These are phyloP conservation scores for Microstegium vimineum DNA, from an alignment of 176 grass and related monocot genomes.

Conservation along the genomic window DNA sequence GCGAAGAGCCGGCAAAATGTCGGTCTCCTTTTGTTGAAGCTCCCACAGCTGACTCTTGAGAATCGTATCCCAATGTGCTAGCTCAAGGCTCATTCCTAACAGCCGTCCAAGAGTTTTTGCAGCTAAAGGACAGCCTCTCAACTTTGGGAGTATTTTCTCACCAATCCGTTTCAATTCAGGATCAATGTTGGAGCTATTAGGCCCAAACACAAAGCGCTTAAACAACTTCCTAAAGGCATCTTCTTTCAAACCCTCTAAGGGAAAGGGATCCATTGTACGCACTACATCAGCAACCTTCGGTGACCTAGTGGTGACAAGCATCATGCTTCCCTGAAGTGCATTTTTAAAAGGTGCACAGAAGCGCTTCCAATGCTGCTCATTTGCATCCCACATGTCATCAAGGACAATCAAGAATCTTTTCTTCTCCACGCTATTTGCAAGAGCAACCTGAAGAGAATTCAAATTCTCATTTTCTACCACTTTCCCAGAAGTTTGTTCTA, in stretches of 20 bases:
- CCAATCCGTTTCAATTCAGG: neutral
- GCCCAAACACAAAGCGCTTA: neutral
- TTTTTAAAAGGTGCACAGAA: constrained; percentile 10
- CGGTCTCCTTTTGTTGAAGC: neutral
- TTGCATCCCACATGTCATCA: constrained; percentile 25
- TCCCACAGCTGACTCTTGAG: constrained; percentile 28
- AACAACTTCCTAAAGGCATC: neutral
- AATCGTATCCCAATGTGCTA: constrained; percentile 23
- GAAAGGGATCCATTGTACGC: neutral
- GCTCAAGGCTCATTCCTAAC: neutral
- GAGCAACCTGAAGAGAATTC: neutral
- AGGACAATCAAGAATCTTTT: constrained; percentile 32
- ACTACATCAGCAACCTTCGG: neutral
- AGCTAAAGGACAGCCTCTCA: neutral
- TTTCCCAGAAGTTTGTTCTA: neutral
- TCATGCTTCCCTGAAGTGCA: constrained; percentile 21
- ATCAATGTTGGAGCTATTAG: neutral
- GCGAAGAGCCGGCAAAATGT: constrained; percentile 32
- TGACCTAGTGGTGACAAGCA: constrained; percentile 30
- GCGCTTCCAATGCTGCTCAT: neutral
- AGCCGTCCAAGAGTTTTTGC: neutral
- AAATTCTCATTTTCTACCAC: neutral
- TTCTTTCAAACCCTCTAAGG: neutral
- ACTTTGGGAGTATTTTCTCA: neutral
- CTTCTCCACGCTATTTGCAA: neutral